Percentiles rank a stretch among this genome's conserved stretches.
phyloP scores from a whole-genome alignment of 768 basidiomycete genomes.

The Astraeus odoratus region DNA sequence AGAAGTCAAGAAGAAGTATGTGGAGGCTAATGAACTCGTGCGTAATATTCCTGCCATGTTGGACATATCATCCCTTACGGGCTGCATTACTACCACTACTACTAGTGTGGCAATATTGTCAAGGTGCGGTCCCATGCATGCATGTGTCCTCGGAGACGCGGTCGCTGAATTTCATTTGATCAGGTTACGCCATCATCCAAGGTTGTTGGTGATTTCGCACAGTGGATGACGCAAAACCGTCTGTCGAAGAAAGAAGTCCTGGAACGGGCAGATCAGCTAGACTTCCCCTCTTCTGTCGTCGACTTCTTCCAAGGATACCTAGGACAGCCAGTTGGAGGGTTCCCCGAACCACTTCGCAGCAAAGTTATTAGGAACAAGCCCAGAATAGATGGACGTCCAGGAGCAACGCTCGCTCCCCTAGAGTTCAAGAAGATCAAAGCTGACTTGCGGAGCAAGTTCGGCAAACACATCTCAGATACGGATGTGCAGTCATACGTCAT shows the following conservation, averaged over 20 bases:
- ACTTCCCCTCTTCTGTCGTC: slow-evolving; percentile 95
- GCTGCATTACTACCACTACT: slow-evolving; percentile 9
- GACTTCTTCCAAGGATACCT: slow-evolving; percentile 99
- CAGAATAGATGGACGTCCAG: slow-evolving; percentile 91
- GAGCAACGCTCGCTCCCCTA: slow-evolving; percentile 76
- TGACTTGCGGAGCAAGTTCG: slow-evolving; percentile 88
- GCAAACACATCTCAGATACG: slow-evolving; percentile 86
- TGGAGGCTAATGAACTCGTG: slow-evolving; percentile 93
- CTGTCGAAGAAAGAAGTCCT: slow-evolving; percentile 83
- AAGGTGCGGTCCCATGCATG: slow-evolving; percentile 46
- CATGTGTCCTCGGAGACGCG: slow-evolving; percentile 1
- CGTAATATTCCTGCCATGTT: slow-evolving; percentile 22
- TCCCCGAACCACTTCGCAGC: slow-evolving; percentile 93
- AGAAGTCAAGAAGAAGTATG: slow-evolving; percentile 98
- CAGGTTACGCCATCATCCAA: slow-evolving; percentile 98
- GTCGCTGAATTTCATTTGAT: not conserved
- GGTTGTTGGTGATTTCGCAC: slow-evolving; percentile 98
- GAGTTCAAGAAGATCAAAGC: slow-evolving; percentile 96
- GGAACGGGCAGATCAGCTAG: slow-evolving; percentile 79
- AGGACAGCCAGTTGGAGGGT: slow-evolving; percentile 95
- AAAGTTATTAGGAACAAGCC: slow-evolving; percentile 90
- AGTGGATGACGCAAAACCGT: slow-evolving; percentile 97
- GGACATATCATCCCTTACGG: not conserved
- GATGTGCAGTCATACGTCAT: slow-evolving; percentile 96
- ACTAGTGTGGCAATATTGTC: slow-evolving; percentile 97